A percentile compares a stretch with the other conserved stretches of the same genome.
phyloP scores from a whole-genome alignment of 108 stramenopile genomes.

The Cyclostephanos tholiformis region DNA sequence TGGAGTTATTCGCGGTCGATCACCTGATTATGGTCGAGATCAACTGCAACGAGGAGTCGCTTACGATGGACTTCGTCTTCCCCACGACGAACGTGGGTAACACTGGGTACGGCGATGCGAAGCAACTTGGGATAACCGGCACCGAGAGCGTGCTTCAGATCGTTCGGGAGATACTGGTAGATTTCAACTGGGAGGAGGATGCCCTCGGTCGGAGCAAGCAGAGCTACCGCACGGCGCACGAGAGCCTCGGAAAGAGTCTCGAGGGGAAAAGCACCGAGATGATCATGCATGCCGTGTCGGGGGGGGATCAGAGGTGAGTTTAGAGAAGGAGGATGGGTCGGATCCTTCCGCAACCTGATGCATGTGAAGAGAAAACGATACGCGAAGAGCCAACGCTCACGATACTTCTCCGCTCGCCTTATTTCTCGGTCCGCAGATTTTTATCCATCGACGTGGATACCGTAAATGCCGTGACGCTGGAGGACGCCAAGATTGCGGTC shows the following conservation, averaged over 20 bases:
- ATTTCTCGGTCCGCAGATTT: constrained; percentile 54
- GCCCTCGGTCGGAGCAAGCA: constrained; percentile 93
- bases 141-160: constrained; percentile 95
- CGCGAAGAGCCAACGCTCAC: background rate
- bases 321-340: constrained; percentile 23
- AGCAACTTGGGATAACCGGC: constrained; percentile 88
- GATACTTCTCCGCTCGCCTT: background rate
- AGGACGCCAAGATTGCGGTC: constrained; percentile 88
- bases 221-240: constrained; percentile 84
- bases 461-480: constrained; percentile 83
- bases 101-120: constrained; percentile 79
- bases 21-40: constrained; percentile 98
- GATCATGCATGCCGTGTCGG: constrained; percentile 81
- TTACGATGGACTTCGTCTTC: constrained; percentile 93
- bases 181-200: constrained; percentile 96
- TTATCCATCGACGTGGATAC: constrained; percentile 87
- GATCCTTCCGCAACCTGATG: background rate
- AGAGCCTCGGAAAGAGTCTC: constrained; percentile 85
- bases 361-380: background rate
- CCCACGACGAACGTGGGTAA: constrained; percentile 94
- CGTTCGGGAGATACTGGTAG: constrained; percentile 88
- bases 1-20: constrained; percentile 98
- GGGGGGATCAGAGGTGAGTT: constrained; percentile 69
- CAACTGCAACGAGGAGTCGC: constrained; percentile 91
- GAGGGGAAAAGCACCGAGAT: constrained; percentile 84